These are phyloP conservation scores for Excoecaria agallocha DNA, from an alignment of 345 rosid genomes.

Conservation along the genomic window DNA sequence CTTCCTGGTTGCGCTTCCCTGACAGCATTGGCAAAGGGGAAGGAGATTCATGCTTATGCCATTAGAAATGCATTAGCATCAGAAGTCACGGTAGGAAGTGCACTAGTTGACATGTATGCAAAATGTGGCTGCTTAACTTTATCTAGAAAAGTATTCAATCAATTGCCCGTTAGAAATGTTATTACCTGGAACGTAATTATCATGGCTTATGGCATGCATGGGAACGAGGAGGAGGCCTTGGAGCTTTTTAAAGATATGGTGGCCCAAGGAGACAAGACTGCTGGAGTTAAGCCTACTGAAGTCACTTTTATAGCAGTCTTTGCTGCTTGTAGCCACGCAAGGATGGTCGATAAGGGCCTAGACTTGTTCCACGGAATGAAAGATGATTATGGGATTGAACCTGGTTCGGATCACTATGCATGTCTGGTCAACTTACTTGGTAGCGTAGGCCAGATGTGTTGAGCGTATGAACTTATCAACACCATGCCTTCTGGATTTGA, in stretches of 20 bases:
- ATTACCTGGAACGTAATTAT: slow-evolving; percentile 87
- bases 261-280: slow-evolving; percentile 26
- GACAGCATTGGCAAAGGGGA: slow-evolving; percentile 75
- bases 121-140: slow-evolving; percentile 73
- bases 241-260: slow-evolving; percentile 57
- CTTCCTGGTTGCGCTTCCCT: slow-evolving; percentile 79
- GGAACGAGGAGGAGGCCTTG: slow-evolving; percentile 66
- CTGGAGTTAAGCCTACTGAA: slow-evolving; percentile 60
- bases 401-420: slow-evolving; percentile 77
- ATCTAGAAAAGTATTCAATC: slow-evolving; percentile 58
- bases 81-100: slow-evolving; percentile 87
- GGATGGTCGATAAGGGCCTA: slow-evolving; percentile 78
- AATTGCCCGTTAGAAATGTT: slow-evolving; percentile 57
- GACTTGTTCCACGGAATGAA: slow-evolving; percentile 66
- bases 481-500: slow-evolving; percentile 53
- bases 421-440: slow-evolving; percentile 90
- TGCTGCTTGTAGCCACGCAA: slow-evolving; percentile 90
- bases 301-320: slow-evolving; percentile 71
- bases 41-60: slow-evolving; percentile 87
- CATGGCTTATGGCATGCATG: slow-evolving; percentile 97
- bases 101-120: slow-evolving; percentile 88
- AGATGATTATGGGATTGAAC: slow-evolving; percentile 48
- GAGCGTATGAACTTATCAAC: slow-evolving; percentile 56
- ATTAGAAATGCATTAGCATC: slow-evolving; percentile 58
- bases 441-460: slow-evolving; percentile 65